These are phyloP conservation scores for Eragrostis tef DNA, from an alignment of 202 grass and related monocot genomes.

Conservation along the genomic window DNA sequence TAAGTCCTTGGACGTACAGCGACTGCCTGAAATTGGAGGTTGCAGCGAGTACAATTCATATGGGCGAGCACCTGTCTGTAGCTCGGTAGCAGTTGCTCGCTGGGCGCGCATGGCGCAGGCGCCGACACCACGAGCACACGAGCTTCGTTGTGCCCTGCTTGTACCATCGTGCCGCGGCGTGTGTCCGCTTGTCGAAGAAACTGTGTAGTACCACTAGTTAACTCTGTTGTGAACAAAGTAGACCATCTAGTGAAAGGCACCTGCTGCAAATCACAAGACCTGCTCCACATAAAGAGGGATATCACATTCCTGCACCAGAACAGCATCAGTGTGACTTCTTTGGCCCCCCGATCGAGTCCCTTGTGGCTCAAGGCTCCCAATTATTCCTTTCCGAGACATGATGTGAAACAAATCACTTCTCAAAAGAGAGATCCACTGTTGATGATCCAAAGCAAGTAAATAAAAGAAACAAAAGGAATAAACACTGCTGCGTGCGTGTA, in stretches of 20 bases:
- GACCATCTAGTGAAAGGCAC: not conserved
- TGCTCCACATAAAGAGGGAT: not conserved
- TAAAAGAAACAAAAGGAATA: not conserved
- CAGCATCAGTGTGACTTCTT: slow-evolving; percentile 28
- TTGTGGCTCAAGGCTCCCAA: slow-evolving; percentile 34
- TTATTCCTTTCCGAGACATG: slow-evolving; percentile 25
- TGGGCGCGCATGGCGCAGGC: too few species aligned
- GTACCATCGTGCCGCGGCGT: not conserved
- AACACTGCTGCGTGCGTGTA: not conserved
- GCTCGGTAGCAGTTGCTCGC: not conserved
- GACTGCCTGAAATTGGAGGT: not conserved
- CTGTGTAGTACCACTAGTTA: not conserved
- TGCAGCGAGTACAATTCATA: not conserved
- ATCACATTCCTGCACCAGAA: slow-evolving; percentile 23
- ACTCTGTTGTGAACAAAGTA: not conserved
- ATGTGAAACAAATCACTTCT: slow-evolving; percentile 50
- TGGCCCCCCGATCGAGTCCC: slow-evolving; percentile 48
- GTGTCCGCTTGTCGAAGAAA: not conserved
- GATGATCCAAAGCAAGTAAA: slow-evolving; percentile 24
- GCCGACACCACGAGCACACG: not conserved
- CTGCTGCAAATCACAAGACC: too few species aligned
- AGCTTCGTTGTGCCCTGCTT: not conserved
- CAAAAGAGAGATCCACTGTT: slow-evolving; percentile 44
- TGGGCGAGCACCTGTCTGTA: not conserved
- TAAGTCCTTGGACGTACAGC: not conserved